phyloP scores from a whole-genome alignment of 768 basidiomycete species.

The Epithele typhae region DNA sequence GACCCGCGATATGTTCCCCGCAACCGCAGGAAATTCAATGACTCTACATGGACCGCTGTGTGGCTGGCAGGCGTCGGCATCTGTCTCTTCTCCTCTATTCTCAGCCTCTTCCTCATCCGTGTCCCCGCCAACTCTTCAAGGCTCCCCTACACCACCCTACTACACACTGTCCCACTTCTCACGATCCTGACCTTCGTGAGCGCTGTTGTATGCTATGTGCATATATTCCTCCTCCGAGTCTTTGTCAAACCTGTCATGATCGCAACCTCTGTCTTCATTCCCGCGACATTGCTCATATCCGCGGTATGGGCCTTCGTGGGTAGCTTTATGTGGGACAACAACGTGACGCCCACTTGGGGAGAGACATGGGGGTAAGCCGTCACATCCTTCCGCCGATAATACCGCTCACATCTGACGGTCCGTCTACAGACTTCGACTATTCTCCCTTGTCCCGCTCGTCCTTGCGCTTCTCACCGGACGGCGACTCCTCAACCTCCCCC shows the following conservation, averaged over 20 bases:
- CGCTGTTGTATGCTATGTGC: conserved; percentile 66
- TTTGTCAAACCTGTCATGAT: conserved; percentile 85
- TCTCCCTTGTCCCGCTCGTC: conserved; percentile 69
- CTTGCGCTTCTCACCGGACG: conserved; percentile 69
- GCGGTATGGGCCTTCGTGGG: conserved; percentile 80
- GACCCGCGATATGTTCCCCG: conserved; percentile 67
- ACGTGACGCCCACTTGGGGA: conserved; percentile 68
- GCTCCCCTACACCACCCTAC: conserved; percentile 64
- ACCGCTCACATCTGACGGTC: conserved; percentile 13
- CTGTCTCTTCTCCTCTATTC: conserved; percentile 58
- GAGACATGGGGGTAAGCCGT: conserved; percentile 69
- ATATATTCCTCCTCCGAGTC: conserved; percentile 71
- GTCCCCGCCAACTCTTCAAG: conserved; percentile 33
- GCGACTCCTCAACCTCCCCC: conserved; percentile 66
- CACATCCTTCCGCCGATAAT: not conserved
- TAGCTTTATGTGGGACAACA: conserved; percentile 61
- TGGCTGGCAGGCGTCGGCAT: conserved; percentile 58
- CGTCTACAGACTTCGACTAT: conserved; percentile 68
- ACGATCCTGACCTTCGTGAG: conserved; percentile 68
- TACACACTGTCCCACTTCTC: conserved; percentile 76
- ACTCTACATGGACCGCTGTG: conserved; percentile 64
- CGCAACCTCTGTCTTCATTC: conserved; percentile 70
- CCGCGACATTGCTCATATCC: conserved; percentile 67
- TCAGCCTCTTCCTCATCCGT: conserved; percentile 58
- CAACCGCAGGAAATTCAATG: conserved; percentile 67